phyloP scores from a whole-genome alignment of 163 green algal genomes.

The Scenedesmus sp. region DNA sequence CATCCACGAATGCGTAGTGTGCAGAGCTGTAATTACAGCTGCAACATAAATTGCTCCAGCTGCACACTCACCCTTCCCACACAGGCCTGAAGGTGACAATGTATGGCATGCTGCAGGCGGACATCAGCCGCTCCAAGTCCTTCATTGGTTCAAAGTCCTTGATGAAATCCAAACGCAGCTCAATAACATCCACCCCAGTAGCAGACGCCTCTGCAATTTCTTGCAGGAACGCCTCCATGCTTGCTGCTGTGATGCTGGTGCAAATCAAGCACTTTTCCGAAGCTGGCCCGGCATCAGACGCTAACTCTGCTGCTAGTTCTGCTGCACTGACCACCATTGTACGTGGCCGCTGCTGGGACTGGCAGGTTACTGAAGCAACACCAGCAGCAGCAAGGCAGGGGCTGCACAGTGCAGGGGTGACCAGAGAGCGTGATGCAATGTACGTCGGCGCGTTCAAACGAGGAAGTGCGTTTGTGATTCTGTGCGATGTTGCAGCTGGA shows the following conservation, averaged over 20 bases:
- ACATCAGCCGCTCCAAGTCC: conserved; percentile 79
- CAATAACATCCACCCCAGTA: conserved; percentile 87
- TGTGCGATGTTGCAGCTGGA: not conserved
- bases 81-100: conserved; percentile 92
- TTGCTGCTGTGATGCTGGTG: conserved; percentile 72
- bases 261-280: conserved; percentile 54
- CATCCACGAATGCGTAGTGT: too few relatives aligned
- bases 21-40: not conserved
- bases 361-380: not conserved
- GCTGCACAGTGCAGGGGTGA: not conserved
- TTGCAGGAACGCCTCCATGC: conserved; percentile 60
- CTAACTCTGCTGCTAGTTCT: not conserved
- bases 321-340: not conserved
- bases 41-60: not conserved
- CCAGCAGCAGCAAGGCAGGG: not conserved
- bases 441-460: not conserved
- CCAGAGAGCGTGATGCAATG: not conserved
- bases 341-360: not conserved
- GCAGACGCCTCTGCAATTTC: conserved; percentile 70
- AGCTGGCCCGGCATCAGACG: not conserved
- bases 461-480: not conserved
- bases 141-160: conserved; percentile 77
- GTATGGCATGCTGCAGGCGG: conserved; percentile 68
- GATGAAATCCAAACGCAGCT: conserved; percentile 95
- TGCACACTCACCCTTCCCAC: conserved; percentile 96